Conservation (phyloP, 148 eudicot genomes). For the Camellia sinensis region DNA sequence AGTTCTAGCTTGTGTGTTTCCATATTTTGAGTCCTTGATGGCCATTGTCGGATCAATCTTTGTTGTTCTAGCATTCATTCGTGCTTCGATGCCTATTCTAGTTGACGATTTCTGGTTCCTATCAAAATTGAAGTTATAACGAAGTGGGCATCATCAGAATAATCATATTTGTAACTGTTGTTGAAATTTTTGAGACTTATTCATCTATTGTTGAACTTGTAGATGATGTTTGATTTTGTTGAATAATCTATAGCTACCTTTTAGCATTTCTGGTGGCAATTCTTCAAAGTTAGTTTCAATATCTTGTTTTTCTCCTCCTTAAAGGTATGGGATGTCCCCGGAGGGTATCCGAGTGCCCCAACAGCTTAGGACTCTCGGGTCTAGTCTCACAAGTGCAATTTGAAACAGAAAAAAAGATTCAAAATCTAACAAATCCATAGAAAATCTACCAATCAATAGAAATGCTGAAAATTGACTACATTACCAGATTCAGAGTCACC, state of each 20-base stretch:
- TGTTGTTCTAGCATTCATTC: slow-evolving; percentile 16
- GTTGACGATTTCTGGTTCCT: slow-evolving; percentile 18
- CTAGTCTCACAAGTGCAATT: too few relatives aligned
- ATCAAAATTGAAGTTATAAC: slow-evolving; percentile 21
- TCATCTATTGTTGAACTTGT: slow-evolving; percentile 28
- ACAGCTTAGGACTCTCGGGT: too few relatives aligned
- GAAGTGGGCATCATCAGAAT: slow-evolving; percentile 17
- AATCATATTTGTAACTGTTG: slow-evolving; percentile 22
- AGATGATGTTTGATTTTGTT: slow-evolving; percentile 12
- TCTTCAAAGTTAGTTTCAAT: background rate
- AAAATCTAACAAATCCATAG: too few relatives aligned
- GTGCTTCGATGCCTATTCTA: slow-evolving; percentile 23
- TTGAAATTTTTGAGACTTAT: slow-evolving; percentile 29
- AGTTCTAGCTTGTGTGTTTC: slow-evolving; percentile 23
- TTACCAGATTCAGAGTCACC: too few relatives aligned
- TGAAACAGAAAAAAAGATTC: too few relatives aligned
- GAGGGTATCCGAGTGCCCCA: too few relatives aligned
- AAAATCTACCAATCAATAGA: too few relatives aligned
- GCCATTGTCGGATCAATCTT: slow-evolving; percentile 18
- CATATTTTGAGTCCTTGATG: slow-evolving; percentile 19
- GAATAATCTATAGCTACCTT: background rate
- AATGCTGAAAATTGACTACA: too few relatives aligned
- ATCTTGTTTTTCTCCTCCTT: background rate
- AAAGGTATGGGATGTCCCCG: too few relatives aligned
- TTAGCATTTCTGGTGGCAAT: background rate